Percentiles rank a stretch among this genome's conserved stretches.
Evolutionary conservation across 257 asterid species (phyloP).

Genomic region (Orobanche coerulescens): DNA sequence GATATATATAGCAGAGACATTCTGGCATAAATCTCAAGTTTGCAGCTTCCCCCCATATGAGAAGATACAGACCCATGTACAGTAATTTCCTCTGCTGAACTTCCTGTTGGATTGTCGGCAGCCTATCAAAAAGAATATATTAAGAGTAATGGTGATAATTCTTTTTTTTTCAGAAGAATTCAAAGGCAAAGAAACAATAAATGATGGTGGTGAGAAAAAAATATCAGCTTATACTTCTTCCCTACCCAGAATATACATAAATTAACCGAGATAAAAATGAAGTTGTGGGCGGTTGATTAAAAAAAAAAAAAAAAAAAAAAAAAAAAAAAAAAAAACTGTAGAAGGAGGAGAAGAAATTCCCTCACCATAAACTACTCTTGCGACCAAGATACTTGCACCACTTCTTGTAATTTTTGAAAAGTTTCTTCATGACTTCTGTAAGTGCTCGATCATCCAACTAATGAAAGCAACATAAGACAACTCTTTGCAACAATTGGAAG

Average conservation of each 20-base stretch:
- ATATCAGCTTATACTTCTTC: not conserved
- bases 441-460: slow-evolving; percentile 97
- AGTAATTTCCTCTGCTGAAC: slow-evolving; percentile 92
- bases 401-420: slow-evolving; percentile 90
- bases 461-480: slow-evolving; percentile 7
- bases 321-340: too few relatives aligned
- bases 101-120: slow-evolving; percentile 97
- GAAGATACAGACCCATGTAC: slow-evolving; percentile 93
- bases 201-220: not conserved
- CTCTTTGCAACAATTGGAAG: not conserved
- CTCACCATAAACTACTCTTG: slow-evolving; percentile 94
- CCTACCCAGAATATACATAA: slow-evolving; percentile 1
- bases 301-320: too few relatives aligned
- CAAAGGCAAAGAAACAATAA: slow-evolving; percentile 1
- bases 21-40: slow-evolving; percentile 98
- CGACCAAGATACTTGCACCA: slow-evolving; percentile 99
- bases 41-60: slow-evolving; percentile 99
- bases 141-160: slow-evolving; percentile 9
- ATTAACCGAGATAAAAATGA: not conserved
- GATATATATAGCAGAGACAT: slow-evolving; percentile 94
- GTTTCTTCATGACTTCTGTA: slow-evolving; percentile 90
- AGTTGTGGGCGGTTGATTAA: slow-evolving; percentile 4
- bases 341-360: slow-evolving; percentile 1
- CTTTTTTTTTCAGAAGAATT: slow-evolving; percentile 12
- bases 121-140: slow-evolving; percentile 42